These are phyloP conservation scores for Penicillium sp. DNA, from an alignment of 2,329 filamentous ascomycete genomes.

Conservation along the genomic window DNA sequence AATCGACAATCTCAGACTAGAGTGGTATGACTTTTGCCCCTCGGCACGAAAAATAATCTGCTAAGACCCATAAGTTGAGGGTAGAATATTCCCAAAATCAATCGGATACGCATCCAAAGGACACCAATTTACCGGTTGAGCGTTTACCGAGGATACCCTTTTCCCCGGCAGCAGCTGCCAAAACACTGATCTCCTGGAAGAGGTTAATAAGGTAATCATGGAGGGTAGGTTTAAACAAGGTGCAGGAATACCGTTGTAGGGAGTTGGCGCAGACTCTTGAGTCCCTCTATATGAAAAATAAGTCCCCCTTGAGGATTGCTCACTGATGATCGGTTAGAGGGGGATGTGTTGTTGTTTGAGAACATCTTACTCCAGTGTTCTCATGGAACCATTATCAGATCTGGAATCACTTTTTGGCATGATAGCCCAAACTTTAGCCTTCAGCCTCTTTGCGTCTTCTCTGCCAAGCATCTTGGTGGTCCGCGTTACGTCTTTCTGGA, in stretches of 20 bases:
- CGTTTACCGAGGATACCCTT: conserved; percentile 4
- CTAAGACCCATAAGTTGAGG: not conserved
- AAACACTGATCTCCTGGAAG: conserved; percentile 14
- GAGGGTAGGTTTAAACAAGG: not conserved
- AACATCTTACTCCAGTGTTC: conserved; percentile 16
- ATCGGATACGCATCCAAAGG: not conserved
- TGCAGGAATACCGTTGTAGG: conserved; percentile 14
- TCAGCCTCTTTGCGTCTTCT: conserved; percentile 3
- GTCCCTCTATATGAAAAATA: conserved; percentile 1
- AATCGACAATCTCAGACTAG: not conserved
- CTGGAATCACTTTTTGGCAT: conserved; percentile 3
- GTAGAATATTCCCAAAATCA: not conserved
- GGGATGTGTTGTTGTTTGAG: conserved; percentile 1
- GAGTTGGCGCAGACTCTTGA: conserved; percentile 1
- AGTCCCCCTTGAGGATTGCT: conserved; percentile 1
- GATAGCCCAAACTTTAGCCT: conserved; percentile 9
- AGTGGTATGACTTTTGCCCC: not conserved
- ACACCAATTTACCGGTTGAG: not conserved
- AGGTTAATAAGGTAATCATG: conserved; percentile 5
- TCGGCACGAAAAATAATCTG: not conserved
- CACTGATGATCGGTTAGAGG: conserved; percentile 9
- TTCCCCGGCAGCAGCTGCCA: conserved; percentile 12
- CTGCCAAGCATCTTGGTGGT: conserved; percentile 4
- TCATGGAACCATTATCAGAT: conserved; percentile 9
- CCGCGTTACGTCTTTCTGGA: not conserved